Percentiles rank a stretch among this genome's conserved stretches.
phyloP scores from a whole-genome alignment of 306 rosid genomes.

The Ormosia semicastrata region DNA sequence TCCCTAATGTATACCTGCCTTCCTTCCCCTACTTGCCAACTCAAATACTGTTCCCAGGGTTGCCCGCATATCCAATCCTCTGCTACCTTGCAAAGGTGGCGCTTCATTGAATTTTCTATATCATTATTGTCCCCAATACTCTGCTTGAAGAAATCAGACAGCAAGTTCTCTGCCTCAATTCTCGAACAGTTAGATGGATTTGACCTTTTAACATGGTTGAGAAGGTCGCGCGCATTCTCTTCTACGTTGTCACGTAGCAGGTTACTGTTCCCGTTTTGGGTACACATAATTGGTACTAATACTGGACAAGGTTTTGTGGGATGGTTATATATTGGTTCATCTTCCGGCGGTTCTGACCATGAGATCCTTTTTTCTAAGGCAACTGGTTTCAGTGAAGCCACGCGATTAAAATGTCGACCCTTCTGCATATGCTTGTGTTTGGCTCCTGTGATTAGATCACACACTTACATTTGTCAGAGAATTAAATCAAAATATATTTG shows the following conservation, averaged over 20 bases:
- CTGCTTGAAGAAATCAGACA: slow-evolving; percentile 51
- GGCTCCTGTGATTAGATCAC: slow-evolving; percentile 25
- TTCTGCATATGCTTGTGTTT: slow-evolving; percentile 37
- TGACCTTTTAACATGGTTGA: slow-evolving; percentile 18
- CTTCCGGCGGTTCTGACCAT: background rate
- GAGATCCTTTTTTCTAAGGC: slow-evolving; percentile 45
- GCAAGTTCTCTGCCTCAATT: slow-evolving; percentile 31
- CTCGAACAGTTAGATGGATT: background rate
- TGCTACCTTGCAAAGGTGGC: slow-evolving; percentile 16
- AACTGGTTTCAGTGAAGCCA: slow-evolving; percentile 40
- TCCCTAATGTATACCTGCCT: slow-evolving; percentile 36
- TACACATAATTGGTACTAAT: background rate
- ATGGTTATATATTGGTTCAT: background rate
- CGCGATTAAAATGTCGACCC: slow-evolving; percentile 35
- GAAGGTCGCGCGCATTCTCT: slow-evolving; percentile 26
- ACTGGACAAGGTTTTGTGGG: background rate
- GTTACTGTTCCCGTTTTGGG: background rate
- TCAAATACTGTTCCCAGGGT: slow-evolving; percentile 22
- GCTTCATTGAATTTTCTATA: background rate
- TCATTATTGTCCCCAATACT: background rate
- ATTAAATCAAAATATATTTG: background rate
- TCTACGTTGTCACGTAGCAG: background rate
- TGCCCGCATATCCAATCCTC: slow-evolving; percentile 48
- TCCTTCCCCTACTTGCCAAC: slow-evolving; percentile 45
- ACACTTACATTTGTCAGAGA: background rate